Evolutionary conservation across 2,329 filamentous ascomycete species (phyloP), one percentile per base, ranked within the genome.

Genomic region (Penicillium brevicompactum): DNA sequence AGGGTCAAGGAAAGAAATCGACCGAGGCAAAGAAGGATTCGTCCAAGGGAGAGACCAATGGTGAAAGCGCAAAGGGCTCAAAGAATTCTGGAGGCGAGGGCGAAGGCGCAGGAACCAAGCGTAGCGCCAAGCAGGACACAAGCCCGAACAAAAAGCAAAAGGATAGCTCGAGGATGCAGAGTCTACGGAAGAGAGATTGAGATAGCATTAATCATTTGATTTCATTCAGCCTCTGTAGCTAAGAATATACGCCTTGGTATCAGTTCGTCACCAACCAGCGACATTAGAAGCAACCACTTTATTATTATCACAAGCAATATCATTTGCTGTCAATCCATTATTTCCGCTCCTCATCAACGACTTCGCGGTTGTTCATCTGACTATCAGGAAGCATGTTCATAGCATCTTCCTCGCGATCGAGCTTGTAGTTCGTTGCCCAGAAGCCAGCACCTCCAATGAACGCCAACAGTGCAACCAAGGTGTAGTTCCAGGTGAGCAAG

Each of bases 401-500:
- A 64, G 80, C 77, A 70, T 91, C 89, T 68, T 92, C 89, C 60
- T 86, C 77, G 24, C 72, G 74, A 67, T 92, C 89, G 9, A 88
- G 77, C n/a, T 82, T 77, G 38, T 80, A 76, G 77, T 88, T 89
- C 66, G 80, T 84, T 65, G 87, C 70, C 87, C 87, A 92, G 76
- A 92, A 91, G 2, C 79, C 77, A 4, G 80, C 58, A 22, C 86
- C 87, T 34, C 86, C 88, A 7, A 86, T 49, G 37, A 84, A 80
- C 0, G 88, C 82, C 49, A 91, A 77, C 54, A 84, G 75, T 5
- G 87, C 85, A 16, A 89, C 81, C 16, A 79, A 70, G 8, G 78
- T 81, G 73, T 92, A 92, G 76, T 91, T 90, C 86, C 87, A 90
- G 4, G 87, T 82, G 38, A 90, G 77, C 22, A 88, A 73, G 2